Percentiles rank a stretch among this genome's conserved stretches.
phyloP scores from a whole-genome alignment of 2,329 filamentous ascomycete species.

The Ophiostoma sp. region DNA sequence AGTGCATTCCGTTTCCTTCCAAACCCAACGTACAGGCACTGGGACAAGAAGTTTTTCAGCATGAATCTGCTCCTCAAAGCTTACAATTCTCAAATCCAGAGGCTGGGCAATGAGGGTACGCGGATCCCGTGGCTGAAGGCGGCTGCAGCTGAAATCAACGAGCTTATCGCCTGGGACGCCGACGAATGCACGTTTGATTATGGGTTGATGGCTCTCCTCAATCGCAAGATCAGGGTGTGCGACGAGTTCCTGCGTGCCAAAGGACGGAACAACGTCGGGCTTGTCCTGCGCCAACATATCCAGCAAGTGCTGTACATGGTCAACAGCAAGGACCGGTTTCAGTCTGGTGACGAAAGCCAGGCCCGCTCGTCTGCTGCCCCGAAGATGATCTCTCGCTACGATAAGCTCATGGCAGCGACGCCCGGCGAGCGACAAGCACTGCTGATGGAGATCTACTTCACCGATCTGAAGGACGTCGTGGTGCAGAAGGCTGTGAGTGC shows the following conservation, averaged over 20 bases:
- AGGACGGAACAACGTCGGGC: constrained; percentile 36
- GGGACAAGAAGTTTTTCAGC: constrained; percentile 47
- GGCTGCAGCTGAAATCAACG: background rate
- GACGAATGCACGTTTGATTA: background rate
- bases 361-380: background rate
- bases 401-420: background rate
- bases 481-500: background rate
- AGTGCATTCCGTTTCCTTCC: constrained; percentile 51
- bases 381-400: background rate
- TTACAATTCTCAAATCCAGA: background rate
- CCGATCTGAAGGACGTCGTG: background rate
- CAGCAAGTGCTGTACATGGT: constrained; percentile 45
- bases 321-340: constrained; percentile 33
- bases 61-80: constrained; percentile 35
- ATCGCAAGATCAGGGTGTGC: constrained; percentile 38
- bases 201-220: constrained; percentile 36
- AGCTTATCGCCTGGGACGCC: too few relatives aligned
- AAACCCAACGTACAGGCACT: constrained; percentile 51
- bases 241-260: constrained; percentile 39
- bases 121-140: background rate
- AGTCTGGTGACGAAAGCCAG: background rate
- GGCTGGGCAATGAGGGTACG: background rate
- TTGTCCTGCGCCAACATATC: constrained; percentile 46
- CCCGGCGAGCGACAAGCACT: background rate
- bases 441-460: constrained; percentile 7